These are phyloP conservation scores for Rickenella mellea DNA, from an alignment of 768 basidiomycete genomes.

Conservation along the genomic window DNA sequence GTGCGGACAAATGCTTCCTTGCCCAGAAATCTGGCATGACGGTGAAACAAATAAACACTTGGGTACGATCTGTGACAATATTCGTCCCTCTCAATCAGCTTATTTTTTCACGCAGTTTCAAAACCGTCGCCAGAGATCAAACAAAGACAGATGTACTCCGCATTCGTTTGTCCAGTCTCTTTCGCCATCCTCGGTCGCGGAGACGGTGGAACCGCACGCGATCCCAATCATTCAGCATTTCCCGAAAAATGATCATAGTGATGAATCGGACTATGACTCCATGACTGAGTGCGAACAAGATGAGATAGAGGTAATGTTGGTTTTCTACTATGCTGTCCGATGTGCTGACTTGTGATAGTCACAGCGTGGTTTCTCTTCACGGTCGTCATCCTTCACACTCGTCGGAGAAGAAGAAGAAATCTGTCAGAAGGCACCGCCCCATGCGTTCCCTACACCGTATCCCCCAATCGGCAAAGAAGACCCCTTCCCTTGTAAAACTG, in stretches of 20 bases:
- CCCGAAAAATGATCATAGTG: conserved; percentile 2
- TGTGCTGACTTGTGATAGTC: conserved; percentile 1
- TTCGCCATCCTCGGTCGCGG: not conserved
- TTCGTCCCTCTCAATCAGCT: not conserved
- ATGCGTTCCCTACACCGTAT: conserved; percentile 17
- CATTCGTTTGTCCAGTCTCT: not conserved
- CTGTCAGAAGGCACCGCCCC: conserved; percentile 7
- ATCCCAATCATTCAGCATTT: conserved; percentile 13
- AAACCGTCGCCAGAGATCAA: conserved; percentile 36
- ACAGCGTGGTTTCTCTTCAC: conserved; percentile 1
- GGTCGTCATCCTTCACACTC: conserved; percentile 5
- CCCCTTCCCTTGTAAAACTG: conserved; percentile 10
- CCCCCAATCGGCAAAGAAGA: conserved; percentile 10
- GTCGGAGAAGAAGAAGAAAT: not conserved
- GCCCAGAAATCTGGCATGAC: conserved; percentile 36
- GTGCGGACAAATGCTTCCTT: conserved; percentile 26
- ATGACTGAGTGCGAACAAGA: conserved; percentile 7
- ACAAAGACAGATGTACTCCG: conserved; percentile 18
- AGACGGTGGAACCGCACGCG: conserved; percentile 14
- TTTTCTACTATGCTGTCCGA: not conserved
- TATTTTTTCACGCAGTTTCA: conserved; percentile 31
- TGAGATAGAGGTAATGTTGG: conserved; percentile 8
- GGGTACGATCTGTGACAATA: conserved; percentile 25
- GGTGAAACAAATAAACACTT: conserved; percentile 40
- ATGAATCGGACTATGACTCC: conserved; percentile 9